phyloP scores from a whole-genome alignment of 179 eudicot genomes.

The Spergularia azorica region DNA sequence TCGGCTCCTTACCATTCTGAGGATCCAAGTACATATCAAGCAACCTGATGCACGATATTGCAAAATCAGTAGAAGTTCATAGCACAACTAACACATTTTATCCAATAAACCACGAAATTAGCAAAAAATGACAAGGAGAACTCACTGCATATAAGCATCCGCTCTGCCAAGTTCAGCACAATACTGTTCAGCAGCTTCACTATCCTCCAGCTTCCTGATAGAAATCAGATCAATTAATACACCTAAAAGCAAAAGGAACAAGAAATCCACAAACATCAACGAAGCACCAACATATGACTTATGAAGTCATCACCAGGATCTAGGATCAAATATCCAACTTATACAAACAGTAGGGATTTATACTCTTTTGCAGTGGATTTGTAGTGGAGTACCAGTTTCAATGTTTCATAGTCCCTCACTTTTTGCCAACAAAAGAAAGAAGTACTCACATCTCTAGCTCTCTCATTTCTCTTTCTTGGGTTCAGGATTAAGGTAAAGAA shows the following conservation, averaged over 20 bases:
- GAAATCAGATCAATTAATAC: slow-evolving; percentile 13
- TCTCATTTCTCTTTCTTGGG: too few relatives aligned
- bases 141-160: slow-evolving; percentile 96
- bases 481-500: too few relatives aligned
- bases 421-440: too few relatives aligned
- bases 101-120: slow-evolving; percentile 8
- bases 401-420: too few relatives aligned
- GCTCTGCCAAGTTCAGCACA: slow-evolving; percentile 98
- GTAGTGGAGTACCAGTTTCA: too few relatives aligned
- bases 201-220: slow-evolving; percentile 89
- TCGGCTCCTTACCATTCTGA: slow-evolving; percentile 89
- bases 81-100: slow-evolving; percentile 35
- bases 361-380: too few relatives aligned
- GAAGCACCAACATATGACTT: not conserved
- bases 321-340: too few relatives aligned
- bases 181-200: slow-evolving; percentile 98
- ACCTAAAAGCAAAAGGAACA: not conserved
- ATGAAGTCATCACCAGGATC: not conserved
- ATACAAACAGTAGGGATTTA: too few relatives aligned
- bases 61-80: slow-evolving; percentile 1
- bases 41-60: slow-evolving; percentile 54
- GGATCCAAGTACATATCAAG: slow-evolving; percentile 98
- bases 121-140: slow-evolving; percentile 25
- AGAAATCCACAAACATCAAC: not conserved
- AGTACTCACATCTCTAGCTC: too few relatives aligned